Evolutionary conservation across 805 yeast genomes (phyloP), one percentile per base, ranked within the genome.

Genomic region (Myxozyma neotropica): DNA sequence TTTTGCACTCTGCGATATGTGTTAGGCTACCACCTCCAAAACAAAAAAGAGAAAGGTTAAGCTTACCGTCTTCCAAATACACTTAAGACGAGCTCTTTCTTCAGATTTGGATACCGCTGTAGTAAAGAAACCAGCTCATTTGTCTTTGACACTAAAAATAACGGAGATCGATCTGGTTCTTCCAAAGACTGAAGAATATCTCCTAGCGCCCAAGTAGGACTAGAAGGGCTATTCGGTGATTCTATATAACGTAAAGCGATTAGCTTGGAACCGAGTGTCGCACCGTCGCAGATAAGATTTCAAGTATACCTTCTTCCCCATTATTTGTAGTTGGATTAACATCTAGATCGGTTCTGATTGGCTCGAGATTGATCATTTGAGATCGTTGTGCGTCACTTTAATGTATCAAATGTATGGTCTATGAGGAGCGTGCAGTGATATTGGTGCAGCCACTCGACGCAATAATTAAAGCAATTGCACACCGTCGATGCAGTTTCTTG

Each of bases 101-200:
- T 83, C 35, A 90, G 75, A 27, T 78, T 75, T 0, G 92, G 88
- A 67, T 85, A 75, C 47, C 80, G 76, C 43, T 77, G 79, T 7
- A 89, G 72, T 5, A 89, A 67, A 1, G 74, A 69, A 0, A 87
- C 86, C 39, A 89, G 75, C 43, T 82, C 87, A 69, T 89, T 89
- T 1, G 93, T 84, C 60, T 81, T 83, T 7, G 80, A 73, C 4
- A 89, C 80, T 19, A 84, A 71, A 54, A 72, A 74, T 38, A 77
- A 80, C 5, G 83, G 80, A 21, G 81, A 80, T 50, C 74, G 77
- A 40, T 82, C 83, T 45, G 76, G 77, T 39, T 76, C 81, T 4
- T 83, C 84, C 35, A 88, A 68, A 13, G 81, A 74, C 51, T 84
- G 85, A 31, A 87, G 73, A 7, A 86, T 74, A 59, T 85, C 90